Evolutionary conservation across 257 asterid species (phyloP), one percentile per base, ranked within the genome.

Genomic region (Marsdenia floribunda): DNA sequence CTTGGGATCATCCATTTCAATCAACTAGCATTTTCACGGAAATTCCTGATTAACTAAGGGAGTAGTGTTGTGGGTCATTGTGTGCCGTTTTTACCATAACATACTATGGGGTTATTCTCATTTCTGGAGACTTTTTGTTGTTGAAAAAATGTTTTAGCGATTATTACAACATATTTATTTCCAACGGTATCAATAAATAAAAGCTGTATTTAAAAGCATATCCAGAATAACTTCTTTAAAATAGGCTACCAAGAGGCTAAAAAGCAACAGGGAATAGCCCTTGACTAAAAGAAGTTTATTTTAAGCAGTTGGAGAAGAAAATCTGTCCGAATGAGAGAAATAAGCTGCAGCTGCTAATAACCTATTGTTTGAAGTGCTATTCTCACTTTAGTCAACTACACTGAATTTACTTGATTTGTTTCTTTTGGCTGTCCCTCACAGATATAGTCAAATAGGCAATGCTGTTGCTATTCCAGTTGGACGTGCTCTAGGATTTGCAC

Each of bases 381-480:
- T 15, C 19, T 64, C 22, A 35, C n/a, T 6, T 33, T 64, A 16
- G 44, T 35, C 15, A 15, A 37, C 33, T 59, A 22, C 11, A 59
- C 44, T 37, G 50, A 63, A 65, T 65, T 5, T 18, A 65, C 38
- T 5, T 37, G 44, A 65, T 37, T 37, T 37, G 24, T 35, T 33
- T 63, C n/a, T 63, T 64, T 64, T 35, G 24, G 47, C 44, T 35
- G 40, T 13, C 49, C 26, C 40, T 37, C 15, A 37, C 70, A 65
- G 70, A 18, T 65, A 65, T 42, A 37, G 50, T 14, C 89, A 87
- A 82, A 82, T 87, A 68, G 89, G 89, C 37, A 87, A 85, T 64
- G 89, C 86, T 58, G 89, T 87, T 21, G 91, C 91, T 2, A 84
- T 87, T 70, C 81, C 89, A 40, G 88, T 85, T 10, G 87, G 89